Percentiles rank a stretch among this genome's conserved stretches.
Evolutionary conservation across 768 basidiomycete species (phyloP).

Genomic region (Phanerochaete sordida): DNA sequence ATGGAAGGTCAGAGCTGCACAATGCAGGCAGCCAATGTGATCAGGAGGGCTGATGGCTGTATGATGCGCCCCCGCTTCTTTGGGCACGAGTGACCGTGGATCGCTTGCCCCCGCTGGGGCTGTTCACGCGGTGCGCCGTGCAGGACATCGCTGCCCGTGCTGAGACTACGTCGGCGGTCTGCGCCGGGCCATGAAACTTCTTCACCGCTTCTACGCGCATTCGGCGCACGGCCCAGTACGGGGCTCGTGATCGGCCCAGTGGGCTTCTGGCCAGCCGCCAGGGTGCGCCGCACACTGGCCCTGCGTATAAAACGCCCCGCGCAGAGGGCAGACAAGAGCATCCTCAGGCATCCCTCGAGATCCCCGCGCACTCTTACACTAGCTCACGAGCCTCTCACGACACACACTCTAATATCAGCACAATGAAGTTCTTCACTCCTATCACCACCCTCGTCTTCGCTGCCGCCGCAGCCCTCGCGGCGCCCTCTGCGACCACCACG

Average conservation of each 20-base stretch:
- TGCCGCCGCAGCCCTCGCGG: slow-evolving; percentile 21
- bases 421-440: slow-evolving; percentile 21
- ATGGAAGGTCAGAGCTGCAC: background rate
- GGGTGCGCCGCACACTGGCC: background rate
- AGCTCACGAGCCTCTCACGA: background rate
- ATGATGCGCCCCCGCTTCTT: background rate
- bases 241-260: background rate
- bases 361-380: background rate
- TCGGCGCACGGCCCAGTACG: background rate
- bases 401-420: background rate
- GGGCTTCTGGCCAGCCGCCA: too few relatives aligned
- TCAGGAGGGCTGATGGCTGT: background rate
- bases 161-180: background rate
- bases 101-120: background rate
- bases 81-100: background rate
- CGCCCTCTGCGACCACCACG: slow-evolving; percentile 8
- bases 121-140: background rate
- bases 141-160: slow-evolving; percentile 7
- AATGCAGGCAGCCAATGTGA: background rate
- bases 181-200: background rate
- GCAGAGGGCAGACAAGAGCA: background rate
- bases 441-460: slow-evolving; percentile 20
- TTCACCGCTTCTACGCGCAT: background rate
- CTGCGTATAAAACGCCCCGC: background rate
- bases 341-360: slow-evolving; percentile 1